Evolutionary conservation across 345 rosid species (phyloP).

Genomic region (Camelina neglecta): DNA sequence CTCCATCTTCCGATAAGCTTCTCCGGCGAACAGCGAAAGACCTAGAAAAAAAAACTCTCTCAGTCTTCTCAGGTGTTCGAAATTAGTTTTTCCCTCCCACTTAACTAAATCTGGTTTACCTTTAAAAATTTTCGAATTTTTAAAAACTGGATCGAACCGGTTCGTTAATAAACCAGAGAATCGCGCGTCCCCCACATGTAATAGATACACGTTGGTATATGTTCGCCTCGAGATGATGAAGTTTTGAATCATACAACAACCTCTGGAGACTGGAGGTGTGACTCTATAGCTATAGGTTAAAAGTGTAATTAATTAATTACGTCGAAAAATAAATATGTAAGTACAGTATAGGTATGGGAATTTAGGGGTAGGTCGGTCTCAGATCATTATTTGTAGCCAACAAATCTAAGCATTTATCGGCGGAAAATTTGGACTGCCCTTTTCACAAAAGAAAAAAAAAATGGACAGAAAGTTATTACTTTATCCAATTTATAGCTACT

Average conservation of each 20-base stretch:
- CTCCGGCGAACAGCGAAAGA: conserved; percentile 37
- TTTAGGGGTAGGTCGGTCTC: too few relatives aligned
- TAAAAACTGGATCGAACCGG: conserved; percentile 31
- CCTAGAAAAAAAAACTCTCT: conserved; percentile 27
- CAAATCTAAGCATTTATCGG: too few relatives aligned
- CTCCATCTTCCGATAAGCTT: conserved; percentile 62
- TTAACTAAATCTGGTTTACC: conserved; percentile 11
- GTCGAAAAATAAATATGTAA: background rate
- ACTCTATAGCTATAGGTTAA: background rate
- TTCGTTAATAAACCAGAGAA: conserved; percentile 5
- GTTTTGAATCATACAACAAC: too few relatives aligned
- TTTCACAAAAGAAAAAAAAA: background rate
- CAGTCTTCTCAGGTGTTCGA: background rate
- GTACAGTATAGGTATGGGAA: too few relatives aligned
- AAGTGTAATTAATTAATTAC: background rate
- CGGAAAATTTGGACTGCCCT: too few relatives aligned
- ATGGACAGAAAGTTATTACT: background rate
- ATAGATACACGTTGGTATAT: too few relatives aligned
- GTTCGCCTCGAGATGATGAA: background rate
- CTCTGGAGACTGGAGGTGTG: too few relatives aligned
- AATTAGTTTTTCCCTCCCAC: conserved; percentile 35
- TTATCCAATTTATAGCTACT: background rate
- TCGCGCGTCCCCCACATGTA: background rate
- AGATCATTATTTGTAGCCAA: too few relatives aligned
- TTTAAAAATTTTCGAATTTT: conserved; percentile 14